phyloP scores from a whole-genome alignment of 1,139 yeast genomes.

The Magnusiomyces clavatus region DNA sequence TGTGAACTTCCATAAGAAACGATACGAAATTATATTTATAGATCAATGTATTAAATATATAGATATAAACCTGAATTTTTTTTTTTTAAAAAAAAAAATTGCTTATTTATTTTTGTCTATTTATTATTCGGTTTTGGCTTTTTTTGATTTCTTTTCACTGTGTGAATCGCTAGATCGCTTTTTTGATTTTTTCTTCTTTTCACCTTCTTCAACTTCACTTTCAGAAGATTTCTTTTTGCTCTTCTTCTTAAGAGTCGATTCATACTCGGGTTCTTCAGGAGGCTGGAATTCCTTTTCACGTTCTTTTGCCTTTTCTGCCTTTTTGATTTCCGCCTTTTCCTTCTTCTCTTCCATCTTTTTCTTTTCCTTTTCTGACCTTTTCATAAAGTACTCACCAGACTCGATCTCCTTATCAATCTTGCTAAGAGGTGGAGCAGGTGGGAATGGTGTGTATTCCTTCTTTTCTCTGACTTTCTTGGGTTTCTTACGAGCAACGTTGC shows the following conservation, averaged over 20 bases:
- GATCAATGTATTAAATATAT: too few species aligned
- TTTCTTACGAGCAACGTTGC: conserved; percentile 90
- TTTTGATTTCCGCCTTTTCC: conserved; percentile 66
- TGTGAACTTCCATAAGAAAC: conserved; percentile 25
- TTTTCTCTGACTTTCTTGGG: conserved; percentile 65
- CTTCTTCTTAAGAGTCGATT: conserved; percentile 8
- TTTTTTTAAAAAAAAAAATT: too few species aligned
- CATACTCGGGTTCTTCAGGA: conserved; percentile 64
- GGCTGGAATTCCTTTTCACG: conserved; percentile 76
- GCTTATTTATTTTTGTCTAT: too few species aligned
- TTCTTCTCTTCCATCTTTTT: conserved; percentile 70
- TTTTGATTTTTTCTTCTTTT: not conserved
- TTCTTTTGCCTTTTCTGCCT: conserved; percentile 58
- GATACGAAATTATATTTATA: too few species aligned
- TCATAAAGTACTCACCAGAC: conserved; percentile 96
- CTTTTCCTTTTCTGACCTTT: conserved; percentile 69
- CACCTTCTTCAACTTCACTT: not conserved
- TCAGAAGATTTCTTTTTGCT: not conserved
- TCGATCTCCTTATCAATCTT: conserved; percentile 96
- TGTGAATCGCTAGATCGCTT: too few species aligned
- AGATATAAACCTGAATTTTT: too few species aligned
- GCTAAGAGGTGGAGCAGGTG: conserved; percentile 95
- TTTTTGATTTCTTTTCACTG: too few species aligned
- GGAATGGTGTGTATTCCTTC: conserved; percentile 97
- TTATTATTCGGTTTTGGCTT: too few species aligned